Evolutionary conservation across 1,284 basidiomycete species (phyloP), one percentile per base, ranked within the genome.

Genomic region (Boletus albobrunnescens): DNA sequence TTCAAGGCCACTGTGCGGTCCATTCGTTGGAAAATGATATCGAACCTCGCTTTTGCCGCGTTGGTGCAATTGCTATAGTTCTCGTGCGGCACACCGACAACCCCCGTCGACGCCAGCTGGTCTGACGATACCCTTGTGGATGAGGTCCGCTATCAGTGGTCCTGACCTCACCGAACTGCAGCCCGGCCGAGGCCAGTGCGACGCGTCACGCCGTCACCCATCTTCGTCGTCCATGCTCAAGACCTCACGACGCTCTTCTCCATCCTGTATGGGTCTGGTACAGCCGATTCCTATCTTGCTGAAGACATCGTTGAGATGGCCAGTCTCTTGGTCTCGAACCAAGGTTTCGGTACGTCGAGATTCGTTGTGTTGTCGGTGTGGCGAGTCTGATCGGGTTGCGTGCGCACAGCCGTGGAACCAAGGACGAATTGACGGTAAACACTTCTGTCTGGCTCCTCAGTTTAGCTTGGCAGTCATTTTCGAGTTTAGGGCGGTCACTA

Each of bases 261-360:
- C 2, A 52, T 68, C 41, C 3, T 20, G 13, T 64, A 66, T 13
- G 64, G 61, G 2, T 52, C 56, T 2, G 66, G 66, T n/a, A 22
- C 31, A 19, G 57, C 53, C 0, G 51, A 63, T 27, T 73, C 74
- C 4, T 58, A 58, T 4, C 40, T 71, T 6, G 74, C 55, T 3
- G 54, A 64, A 33, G 76, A n/a, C n/a, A n/a, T n/a, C n/a, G n/a
- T n/a, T n/a, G n/a, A 67, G 32, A 68, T 76, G 57, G 73, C 71
- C 0, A 75, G 74, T 9, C 71, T 77, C 50, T 60, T 70, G 12
- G 70, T 75, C 20, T 51, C 56, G 10, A 53, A 59, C 19, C 76
- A 77, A 49, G 64, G 58, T 2, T 73, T 77, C 24, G 71, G 73
- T 68, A 47, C 31, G 71, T 52, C 35, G 13, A 7, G 23, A 7